These are phyloP conservation scores for Penicillium verrucosum DNA, from an alignment of 2,329 filamentous ascomycete species.

Conservation along the genomic window DNA sequence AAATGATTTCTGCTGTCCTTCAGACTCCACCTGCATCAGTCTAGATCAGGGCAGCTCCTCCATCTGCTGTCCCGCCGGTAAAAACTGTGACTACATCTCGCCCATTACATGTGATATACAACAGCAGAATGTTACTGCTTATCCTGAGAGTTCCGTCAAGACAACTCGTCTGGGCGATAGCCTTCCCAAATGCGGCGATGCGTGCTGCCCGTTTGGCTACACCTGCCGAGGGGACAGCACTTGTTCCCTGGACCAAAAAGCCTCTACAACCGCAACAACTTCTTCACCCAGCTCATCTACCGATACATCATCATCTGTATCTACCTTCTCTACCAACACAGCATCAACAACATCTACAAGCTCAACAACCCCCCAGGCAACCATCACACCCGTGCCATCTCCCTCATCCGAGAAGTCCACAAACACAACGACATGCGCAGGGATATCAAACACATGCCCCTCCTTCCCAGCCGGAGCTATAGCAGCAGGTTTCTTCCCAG, in stretches of 20 bases:
- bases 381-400: slow-evolving; percentile 22
- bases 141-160: slow-evolving; percentile 40
- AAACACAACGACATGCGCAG: slow-evolving; percentile 4
- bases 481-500: slow-evolving; percentile 47
- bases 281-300: slow-evolving; percentile 8
- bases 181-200: slow-evolving; percentile 42
- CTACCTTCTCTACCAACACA: not conserved
- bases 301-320: slow-evolving; percentile 13
- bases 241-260: slow-evolving; percentile 28
- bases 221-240: slow-evolving; percentile 35
- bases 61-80: slow-evolving; percentile 47
- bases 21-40: slow-evolving; percentile 40
- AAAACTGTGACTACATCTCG: slow-evolving; percentile 41
- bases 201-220: slow-evolving; percentile 50
- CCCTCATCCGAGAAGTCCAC: slow-evolving; percentile 19
- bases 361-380: slow-evolving; percentile 17
- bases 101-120: slow-evolving; percentile 45
- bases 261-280: slow-evolving; percentile 20
- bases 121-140: slow-evolving; percentile 39
- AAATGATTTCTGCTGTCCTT: slow-evolving; percentile 44
- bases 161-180: slow-evolving; percentile 41
- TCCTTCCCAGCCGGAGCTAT: slow-evolving; percentile 43
- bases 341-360: slow-evolving; percentile 16
- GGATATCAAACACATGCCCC: slow-evolving; percentile 27
- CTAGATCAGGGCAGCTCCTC: slow-evolving; percentile 43